A percentile compares a stretch with the other conserved stretches of the same genome.
phyloP scores from a whole-genome alignment of 164 flowering plant species.

The Magnolia kwangsiensis region DNA sequence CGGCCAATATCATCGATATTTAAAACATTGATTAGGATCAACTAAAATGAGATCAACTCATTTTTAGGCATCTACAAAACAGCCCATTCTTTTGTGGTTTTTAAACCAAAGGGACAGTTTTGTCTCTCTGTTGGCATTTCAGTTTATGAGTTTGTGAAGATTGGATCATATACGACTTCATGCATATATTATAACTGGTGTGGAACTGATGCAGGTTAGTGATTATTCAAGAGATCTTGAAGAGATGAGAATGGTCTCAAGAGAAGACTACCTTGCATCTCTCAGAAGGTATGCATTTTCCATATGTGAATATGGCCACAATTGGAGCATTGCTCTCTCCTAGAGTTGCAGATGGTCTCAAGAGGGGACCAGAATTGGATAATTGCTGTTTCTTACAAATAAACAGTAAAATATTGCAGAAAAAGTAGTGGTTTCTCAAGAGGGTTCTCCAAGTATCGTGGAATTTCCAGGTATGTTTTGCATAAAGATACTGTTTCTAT shows the following conservation, averaged over 20 bases:
- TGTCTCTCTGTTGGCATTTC: not conserved
- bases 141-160: not conserved
- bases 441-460: slow-evolving; percentile 86
- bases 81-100: too few relatives aligned
- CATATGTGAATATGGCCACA: not conserved
- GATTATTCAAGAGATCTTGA: slow-evolving; percentile 96
- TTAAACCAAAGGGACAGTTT: not conserved
- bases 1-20: too few relatives aligned
- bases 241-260: slow-evolving; percentile 90
- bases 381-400: not conserved
- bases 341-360: not conserved
- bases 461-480: slow-evolving; percentile 67
- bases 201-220: slow-evolving; percentile 57
- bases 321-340: not conserved
- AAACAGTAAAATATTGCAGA: slow-evolving; percentile 43
- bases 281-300: slow-evolving; percentile 61
- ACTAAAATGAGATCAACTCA: too few relatives aligned
- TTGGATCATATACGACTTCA: not conserved
- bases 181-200: not conserved
- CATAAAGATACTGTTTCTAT: not conserved
- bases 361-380: not conserved
- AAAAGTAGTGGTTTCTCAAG: slow-evolving; percentile 98
- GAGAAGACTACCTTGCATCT: slow-evolving; percentile 97
- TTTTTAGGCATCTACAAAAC: too few relatives aligned
- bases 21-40: too few relatives aligned